phyloP scores from a whole-genome alignment of 2,329 filamentous ascomycete species.

The Sporothrix variecibatus region DNA sequence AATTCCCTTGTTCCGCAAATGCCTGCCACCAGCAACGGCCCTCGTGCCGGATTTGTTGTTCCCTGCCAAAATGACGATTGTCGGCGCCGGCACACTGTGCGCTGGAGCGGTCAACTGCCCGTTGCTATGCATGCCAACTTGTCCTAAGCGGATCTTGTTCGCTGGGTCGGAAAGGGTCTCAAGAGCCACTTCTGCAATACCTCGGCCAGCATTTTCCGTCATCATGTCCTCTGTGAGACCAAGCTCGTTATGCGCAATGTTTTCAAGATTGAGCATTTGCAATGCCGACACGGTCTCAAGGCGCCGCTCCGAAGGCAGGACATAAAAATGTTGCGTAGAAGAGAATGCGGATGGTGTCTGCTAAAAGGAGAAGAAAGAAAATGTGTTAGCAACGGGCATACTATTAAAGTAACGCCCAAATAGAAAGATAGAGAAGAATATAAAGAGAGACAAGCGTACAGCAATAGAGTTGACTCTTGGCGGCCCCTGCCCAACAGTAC shows the following conservation, averaged over 20 bases:
- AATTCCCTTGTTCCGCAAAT: slow-evolving; percentile 80
- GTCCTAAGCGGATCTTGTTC: slow-evolving; percentile 56
- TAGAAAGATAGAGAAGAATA: too few species aligned
- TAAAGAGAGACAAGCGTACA: background rate
- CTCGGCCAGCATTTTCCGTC: slow-evolving; percentile 85
- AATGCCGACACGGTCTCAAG: slow-evolving; percentile 68
- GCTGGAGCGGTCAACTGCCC: background rate
- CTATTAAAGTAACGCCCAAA: background rate
- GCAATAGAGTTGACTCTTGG: slow-evolving; percentile 50
- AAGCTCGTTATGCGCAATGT: slow-evolving; percentile 83
- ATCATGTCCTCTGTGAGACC: slow-evolving; percentile 88
- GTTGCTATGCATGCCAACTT: slow-evolving; percentile 33
- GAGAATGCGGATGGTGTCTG: slow-evolving; percentile 33
- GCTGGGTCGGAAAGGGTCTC: slow-evolving; percentile 65
- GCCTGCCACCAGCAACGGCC: slow-evolving; percentile 80
- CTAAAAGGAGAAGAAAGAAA: background rate
- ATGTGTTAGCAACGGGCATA: background rate
- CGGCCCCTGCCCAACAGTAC: slow-evolving; percentile 43
- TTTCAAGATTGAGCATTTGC: slow-evolving; percentile 90
- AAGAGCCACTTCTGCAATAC: slow-evolving; percentile 82
- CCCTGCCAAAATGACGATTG: slow-evolving; percentile 80
- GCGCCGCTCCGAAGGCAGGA: slow-evolving; percentile 56
- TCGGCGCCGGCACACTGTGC: slow-evolving; percentile 35
- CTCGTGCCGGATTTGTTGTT: slow-evolving; percentile 89
- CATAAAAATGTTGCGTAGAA: slow-evolving; percentile 50